Conservation (phyloP, 805 yeast genomes). For the Candida nemodendra region DNA sequence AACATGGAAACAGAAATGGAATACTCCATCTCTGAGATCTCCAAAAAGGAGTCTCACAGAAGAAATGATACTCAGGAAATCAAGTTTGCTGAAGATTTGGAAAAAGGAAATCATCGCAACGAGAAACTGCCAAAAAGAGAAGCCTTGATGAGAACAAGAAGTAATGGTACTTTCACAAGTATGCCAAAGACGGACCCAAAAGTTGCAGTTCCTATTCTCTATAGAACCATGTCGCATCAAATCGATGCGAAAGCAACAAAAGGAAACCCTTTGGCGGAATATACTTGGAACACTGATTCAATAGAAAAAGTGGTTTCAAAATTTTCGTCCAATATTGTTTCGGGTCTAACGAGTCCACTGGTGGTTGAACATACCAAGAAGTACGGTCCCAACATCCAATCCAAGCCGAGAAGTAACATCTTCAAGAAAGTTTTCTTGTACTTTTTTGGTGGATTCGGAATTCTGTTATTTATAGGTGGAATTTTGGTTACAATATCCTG, state of each 20-base stretch:
- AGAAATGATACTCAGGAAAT: background rate
- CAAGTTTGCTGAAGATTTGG: background rate
- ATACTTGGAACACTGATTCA: constrained; percentile 1
- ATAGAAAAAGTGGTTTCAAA: background rate
- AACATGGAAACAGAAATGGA: background rate
- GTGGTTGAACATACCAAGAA: background rate
- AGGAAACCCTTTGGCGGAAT: background rate
- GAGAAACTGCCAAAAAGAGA: background rate
- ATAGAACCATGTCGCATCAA: constrained; percentile 1
- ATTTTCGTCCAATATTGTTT: background rate
- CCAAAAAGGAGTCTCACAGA: background rate
- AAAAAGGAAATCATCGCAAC: no score
- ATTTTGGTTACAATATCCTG: constrained; percentile 4
- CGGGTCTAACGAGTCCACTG: background rate
- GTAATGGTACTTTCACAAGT: background rate
- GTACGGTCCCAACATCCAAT: constrained; percentile 2
- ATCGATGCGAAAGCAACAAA: constrained; percentile 1
- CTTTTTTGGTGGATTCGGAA: constrained; percentile 4
- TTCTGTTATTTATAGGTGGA: constrained; percentile 2
- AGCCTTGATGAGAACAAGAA: background rate
- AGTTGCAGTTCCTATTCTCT: background rate
- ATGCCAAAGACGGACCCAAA: background rate
- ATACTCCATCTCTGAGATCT: background rate
- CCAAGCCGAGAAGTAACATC: background rate
- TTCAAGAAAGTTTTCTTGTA: background rate